These are phyloP conservation scores for Globisporangium megalacanthum DNA, from an alignment of 352 stramenopile species.

Conservation along the genomic window DNA sequence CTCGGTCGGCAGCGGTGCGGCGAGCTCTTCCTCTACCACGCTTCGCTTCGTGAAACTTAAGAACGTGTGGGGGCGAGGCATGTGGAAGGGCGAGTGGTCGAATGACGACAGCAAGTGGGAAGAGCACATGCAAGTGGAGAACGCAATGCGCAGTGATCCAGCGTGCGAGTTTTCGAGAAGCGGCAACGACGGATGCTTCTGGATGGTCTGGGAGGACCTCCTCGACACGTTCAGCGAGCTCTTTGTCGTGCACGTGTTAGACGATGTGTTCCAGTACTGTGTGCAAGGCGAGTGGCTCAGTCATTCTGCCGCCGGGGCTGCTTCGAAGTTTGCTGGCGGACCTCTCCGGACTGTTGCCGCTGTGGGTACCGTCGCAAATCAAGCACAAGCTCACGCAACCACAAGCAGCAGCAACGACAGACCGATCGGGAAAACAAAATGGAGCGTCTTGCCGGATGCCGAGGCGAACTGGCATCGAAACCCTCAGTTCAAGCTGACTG, in stretches of 20 bases:
- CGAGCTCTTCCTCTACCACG: constrained; percentile 4
- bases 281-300: constrained; percentile 45
- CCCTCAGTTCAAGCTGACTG: constrained; percentile 78
- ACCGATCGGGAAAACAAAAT: constrained; percentile 55
- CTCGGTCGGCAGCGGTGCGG: constrained; percentile 2
- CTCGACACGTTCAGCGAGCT: constrained; percentile 68
- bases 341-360: background rate
- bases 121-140: constrained; percentile 69
- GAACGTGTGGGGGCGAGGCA: constrained; percentile 70
- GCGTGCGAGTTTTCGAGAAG: constrained; percentile 60
- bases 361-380: background rate
- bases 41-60: constrained; percentile 78
- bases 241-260: constrained; percentile 48
- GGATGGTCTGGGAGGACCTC: constrained; percentile 78
- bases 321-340: constrained; percentile 9
- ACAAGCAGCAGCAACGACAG: constrained; percentile 19
- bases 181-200: constrained; percentile 75
- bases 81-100: constrained; percentile 81
- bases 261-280: constrained; percentile 47
- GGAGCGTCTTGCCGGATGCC: constrained; percentile 54
- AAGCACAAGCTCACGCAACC: background rate
- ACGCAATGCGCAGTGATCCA: constrained; percentile 50
- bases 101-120: constrained; percentile 85
- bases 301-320: constrained; percentile 26
- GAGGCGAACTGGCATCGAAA: constrained; percentile 91